phyloP scores from a whole-genome alignment of 441 rosid species.

The Euphorbia celastroides region DNA sequence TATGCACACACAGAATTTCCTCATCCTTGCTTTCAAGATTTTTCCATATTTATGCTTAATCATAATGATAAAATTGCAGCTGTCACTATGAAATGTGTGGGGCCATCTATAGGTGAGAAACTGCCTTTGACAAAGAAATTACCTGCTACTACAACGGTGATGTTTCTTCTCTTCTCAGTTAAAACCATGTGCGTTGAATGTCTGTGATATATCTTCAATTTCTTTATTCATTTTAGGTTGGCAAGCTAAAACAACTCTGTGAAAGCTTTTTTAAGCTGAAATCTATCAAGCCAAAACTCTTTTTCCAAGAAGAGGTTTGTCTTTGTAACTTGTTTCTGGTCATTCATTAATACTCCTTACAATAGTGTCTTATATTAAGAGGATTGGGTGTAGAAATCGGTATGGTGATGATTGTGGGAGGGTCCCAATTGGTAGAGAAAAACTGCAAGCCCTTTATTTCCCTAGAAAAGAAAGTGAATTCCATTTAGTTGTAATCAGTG shows the following conservation, averaged over 20 bases:
- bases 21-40: not conserved
- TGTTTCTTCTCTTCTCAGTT: slow-evolving; percentile 15
- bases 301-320: slow-evolving; percentile 73
- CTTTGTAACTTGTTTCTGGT: not conserved
- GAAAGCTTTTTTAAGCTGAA: slow-evolving; percentile 74
- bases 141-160: slow-evolving; percentile 79
- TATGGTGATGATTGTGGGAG: too few species aligned
- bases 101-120: slow-evolving; percentile 80
- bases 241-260: slow-evolving; percentile 76
- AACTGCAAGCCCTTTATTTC: not conserved
- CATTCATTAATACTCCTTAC: not conserved
- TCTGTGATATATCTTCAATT: slow-evolving; percentile 3
- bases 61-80: slow-evolving; percentile 44
- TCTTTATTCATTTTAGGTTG: slow-evolving; percentile 40
- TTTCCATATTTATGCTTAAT: not conserved
- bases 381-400: not conserved
- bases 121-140: slow-evolving; percentile 66
- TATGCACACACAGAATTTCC: slow-evolving; percentile 28
- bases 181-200: not conserved
- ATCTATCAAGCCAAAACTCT: slow-evolving; percentile 49
- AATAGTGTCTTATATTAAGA: not conserved
- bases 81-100: slow-evolving; percentile 69
- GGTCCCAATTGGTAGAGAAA: not conserved
- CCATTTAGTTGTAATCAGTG: not conserved
- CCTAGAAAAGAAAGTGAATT: not conserved